Conservation (phyloP, 768 basidiomycete species). For the Pisolithus albus region DNA sequence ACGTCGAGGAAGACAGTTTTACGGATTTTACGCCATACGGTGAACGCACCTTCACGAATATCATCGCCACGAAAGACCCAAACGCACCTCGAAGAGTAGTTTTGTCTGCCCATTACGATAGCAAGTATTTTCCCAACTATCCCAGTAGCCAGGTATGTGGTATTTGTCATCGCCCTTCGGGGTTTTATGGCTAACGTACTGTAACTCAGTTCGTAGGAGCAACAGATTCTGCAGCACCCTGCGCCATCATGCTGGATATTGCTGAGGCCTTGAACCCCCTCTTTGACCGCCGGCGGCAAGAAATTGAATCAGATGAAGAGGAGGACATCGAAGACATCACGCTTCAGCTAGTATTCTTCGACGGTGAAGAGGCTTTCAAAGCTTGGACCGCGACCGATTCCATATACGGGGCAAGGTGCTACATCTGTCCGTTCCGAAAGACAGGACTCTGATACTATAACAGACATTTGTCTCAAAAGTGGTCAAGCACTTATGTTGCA, state of each 20-base stretch:
- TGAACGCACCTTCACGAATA: slow-evolving; percentile 71
- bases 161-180: neutral
- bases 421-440: neutral
- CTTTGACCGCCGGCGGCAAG: slow-evolving; percentile 51
- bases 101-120: slow-evolving; percentile 90
- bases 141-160: slow-evolving; percentile 67
- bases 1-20: slow-evolving; percentile 82
- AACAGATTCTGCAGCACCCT: slow-evolving; percentile 94
- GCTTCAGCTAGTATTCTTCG: slow-evolving; percentile 89
- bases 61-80: slow-evolving; percentile 95
- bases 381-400: slow-evolving; percentile 87
- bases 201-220: slow-evolving; percentile 82
- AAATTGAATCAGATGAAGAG: slow-evolving; percentile 53
- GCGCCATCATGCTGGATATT: slow-evolving; percentile 89
- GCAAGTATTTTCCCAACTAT: slow-evolving; percentile 72
- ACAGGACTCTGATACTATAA: slow-evolving; percentile 1
- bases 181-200: slow-evolving; percentile 5
- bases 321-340: slow-evolving; percentile 80
- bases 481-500: slow-evolving; percentile 63
- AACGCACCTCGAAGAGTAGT: slow-evolving; percentile 71
- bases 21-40: slow-evolving; percentile 77
- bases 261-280: slow-evolving; percentile 77
- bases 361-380: slow-evolving; percentile 95
- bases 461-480: slow-evolving; percentile 85
- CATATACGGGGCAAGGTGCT: slow-evolving; percentile 91